Conservation (phyloP, 1,284 basidiomycete genomes). For the Phylloboletellus chloephorus region DNA sequence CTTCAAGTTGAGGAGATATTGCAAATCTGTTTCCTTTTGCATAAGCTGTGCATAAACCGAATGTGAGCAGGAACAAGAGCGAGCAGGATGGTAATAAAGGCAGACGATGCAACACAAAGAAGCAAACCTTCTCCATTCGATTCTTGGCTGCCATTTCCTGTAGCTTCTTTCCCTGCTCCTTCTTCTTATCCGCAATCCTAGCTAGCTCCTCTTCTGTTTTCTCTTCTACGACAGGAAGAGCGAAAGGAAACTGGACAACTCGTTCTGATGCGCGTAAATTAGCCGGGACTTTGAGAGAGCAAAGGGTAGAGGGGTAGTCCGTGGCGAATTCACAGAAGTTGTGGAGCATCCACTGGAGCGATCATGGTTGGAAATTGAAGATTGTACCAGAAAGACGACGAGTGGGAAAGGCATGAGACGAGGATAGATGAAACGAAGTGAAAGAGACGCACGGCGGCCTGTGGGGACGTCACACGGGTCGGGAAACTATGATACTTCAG, state of each 20-base stretch:
- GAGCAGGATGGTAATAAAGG: not conserved
- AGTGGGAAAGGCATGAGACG: not conserved
- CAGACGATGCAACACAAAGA: not conserved
- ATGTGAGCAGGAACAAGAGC: not conserved
- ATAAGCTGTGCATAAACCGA: slow-evolving; percentile 42
- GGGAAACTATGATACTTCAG: slow-evolving; percentile 93
- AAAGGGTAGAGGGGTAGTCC: slow-evolving; percentile 72
- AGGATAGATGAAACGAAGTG: not conserved
- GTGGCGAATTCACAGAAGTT: slow-evolving; percentile 82
- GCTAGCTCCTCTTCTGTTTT: slow-evolving; percentile 90
- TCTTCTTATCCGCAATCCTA: slow-evolving; percentile 70
- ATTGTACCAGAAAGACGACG: not conserved
- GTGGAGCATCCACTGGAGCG: slow-evolving; percentile 77
- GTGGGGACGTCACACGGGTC: slow-evolving; percentile 50
- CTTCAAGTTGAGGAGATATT: slow-evolving; percentile 63
- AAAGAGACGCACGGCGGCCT: slow-evolving; percentile 47
- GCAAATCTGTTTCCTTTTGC: slow-evolving; percentile 81
- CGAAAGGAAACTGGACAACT: slow-evolving; percentile 84
- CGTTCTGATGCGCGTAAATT: slow-evolving; percentile 64
- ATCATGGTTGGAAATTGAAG: not conserved
- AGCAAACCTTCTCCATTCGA: slow-evolving; percentile 75
- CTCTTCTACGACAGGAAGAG: slow-evolving; percentile 65
- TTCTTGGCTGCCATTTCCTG: slow-evolving; percentile 92
- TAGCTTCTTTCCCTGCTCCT: slow-evolving; percentile 81
- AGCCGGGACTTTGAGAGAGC: slow-evolving; percentile 48